Evolutionary conservation across 805 yeast species (phyloP).

Genomic region (Ogataea trehaloabstinens): DNA sequence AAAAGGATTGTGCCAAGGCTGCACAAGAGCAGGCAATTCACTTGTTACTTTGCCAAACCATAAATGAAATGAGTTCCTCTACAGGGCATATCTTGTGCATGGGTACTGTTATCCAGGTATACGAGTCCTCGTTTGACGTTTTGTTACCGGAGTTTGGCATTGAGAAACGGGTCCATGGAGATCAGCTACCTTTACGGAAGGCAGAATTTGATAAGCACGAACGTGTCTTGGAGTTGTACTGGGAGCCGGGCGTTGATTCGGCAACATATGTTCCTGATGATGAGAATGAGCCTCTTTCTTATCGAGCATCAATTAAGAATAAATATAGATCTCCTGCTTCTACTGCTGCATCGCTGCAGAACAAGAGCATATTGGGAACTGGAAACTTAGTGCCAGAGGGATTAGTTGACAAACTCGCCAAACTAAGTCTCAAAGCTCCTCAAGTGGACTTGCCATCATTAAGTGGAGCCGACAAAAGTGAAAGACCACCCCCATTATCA

Average conservation of each 20-base stretch:
- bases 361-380: constrained; percentile 33
- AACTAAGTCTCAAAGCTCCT: constrained; percentile 53
- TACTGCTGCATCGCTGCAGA: constrained; percentile 66
- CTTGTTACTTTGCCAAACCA: constrained; percentile 75
- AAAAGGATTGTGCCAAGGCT: constrained; percentile 87
- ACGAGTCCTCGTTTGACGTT: constrained; percentile 94
- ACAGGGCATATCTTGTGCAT: constrained; percentile 81
- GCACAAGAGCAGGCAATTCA: constrained; percentile 97
- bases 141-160: constrained; percentile 90
- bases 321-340: constrained; percentile 69
- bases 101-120: constrained; percentile 89
- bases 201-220: constrained; percentile 82
- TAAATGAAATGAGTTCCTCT: constrained; percentile 65
- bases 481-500: constrained; percentile 11
- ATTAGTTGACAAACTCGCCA: constrained; percentile 46
- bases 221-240: constrained; percentile 73
- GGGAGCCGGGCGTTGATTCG: constrained; percentile 92
- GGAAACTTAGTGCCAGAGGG: constrained; percentile 37
- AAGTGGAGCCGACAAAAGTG: constrained; percentile 2
- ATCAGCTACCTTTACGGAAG: constrained; percentile 86
- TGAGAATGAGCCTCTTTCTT: constrained; percentile 73
- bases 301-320: constrained; percentile 74
- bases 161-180: constrained; percentile 96
- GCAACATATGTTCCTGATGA: constrained; percentile 92
- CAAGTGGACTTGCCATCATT: constrained; percentile 29